Evolutionary conservation across 2,329 filamentous ascomycete genomes (phyloP).

Genomic region (Davidsoniella australis): DNA sequence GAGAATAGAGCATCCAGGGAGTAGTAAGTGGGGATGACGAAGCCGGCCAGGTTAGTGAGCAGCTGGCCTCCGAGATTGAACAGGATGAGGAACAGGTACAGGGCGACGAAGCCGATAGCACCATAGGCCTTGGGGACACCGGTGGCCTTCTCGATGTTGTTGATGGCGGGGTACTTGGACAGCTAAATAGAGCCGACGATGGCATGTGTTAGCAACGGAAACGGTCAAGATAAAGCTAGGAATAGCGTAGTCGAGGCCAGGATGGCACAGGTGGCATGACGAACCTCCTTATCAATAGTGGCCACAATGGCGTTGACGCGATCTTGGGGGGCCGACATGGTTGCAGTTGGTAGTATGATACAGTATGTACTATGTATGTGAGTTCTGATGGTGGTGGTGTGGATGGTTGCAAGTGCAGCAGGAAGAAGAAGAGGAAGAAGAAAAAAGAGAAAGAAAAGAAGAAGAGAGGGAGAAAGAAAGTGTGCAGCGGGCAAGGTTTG

Average conservation of each 20-base stretch:
- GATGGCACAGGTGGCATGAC: background rate
- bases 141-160: conserved; percentile 74
- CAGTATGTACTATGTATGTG: background rate
- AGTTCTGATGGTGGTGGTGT: background rate
- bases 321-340: conserved; percentile 59
- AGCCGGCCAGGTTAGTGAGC: conserved; percentile 72
- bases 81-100: conserved; percentile 84
- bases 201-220: background rate
- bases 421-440: conserved; percentile 12
- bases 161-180: conserved; percentile 67
- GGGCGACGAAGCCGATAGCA: conserved; percentile 54
- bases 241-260: background rate
- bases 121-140: conserved; percentile 74
- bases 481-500: conserved; percentile 15
- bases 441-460: conserved; percentile 18
- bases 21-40: conserved; percentile 71
- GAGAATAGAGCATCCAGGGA: conserved; percentile 65
- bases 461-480: conserved; percentile 19
- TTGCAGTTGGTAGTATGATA: conserved; percentile 18
- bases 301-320: conserved; percentile 60
- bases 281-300: conserved; percentile 68
- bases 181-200: conserved; percentile 35
- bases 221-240: background rate
- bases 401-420: conserved; percentile 7
- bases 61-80: conserved; percentile 85